These are phyloP conservation scores for Fraxinus angustifolia DNA, from an alignment of 305 asterid genomes.

Conservation along the genomic window DNA sequence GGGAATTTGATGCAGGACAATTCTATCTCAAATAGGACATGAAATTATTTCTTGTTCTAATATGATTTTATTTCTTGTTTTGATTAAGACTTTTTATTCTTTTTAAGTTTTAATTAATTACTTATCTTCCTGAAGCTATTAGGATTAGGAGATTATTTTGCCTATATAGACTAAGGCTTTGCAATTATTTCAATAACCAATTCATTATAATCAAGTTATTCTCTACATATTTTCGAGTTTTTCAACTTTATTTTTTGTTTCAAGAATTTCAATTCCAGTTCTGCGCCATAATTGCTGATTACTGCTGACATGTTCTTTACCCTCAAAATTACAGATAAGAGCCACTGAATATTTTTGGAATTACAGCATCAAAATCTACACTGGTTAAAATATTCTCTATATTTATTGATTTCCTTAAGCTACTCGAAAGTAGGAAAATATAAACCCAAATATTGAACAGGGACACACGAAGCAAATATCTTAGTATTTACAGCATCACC, in stretches of 20 bases:
- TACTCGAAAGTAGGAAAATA: background rate
- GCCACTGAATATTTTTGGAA: background rate
- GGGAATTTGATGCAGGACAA: background rate
- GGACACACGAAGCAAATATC: background rate
- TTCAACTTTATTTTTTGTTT: background rate
- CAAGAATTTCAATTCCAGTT: background rate
- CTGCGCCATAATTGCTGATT: background rate
- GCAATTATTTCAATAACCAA: background rate
- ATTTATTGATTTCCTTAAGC: conserved; percentile 1
- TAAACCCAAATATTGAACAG: background rate
- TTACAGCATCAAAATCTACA: background rate
- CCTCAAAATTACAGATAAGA: background rate
- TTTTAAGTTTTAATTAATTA: background rate
- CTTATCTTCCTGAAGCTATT: background rate
- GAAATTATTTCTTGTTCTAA: background rate
- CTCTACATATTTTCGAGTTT: background rate
- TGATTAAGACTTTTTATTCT: background rate
- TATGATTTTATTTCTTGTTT: background rate
- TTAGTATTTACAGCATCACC: background rate
- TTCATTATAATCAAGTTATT: background rate
- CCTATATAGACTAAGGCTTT: background rate
- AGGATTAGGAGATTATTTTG: background rate
- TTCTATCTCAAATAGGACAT: background rate
- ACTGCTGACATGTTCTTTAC: background rate
- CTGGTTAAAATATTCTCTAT: background rate